These are phyloP conservation scores for Dianthus caryophyllus DNA, from an alignment of 148 eudicot genomes.

Conservation along the genomic window DNA sequence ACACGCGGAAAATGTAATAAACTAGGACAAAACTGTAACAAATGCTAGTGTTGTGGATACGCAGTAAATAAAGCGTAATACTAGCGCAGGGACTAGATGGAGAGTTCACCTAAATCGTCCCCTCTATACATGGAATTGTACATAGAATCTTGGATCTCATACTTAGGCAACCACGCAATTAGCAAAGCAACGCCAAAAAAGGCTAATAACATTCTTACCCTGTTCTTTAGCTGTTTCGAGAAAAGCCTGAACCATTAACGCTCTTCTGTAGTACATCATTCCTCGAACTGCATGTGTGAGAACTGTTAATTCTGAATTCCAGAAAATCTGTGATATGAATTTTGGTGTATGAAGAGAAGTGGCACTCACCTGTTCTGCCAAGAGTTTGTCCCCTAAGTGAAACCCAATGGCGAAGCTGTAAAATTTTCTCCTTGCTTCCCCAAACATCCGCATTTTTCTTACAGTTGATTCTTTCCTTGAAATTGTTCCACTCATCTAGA, in stretches of 20 bases:
- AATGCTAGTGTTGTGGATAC: too few species aligned
- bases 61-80: too few species aligned
- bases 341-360: not conserved
- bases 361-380: conserved; percentile 53
- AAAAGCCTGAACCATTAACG: conserved; percentile 76
- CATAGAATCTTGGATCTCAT: too few species aligned
- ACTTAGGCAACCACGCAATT: too few species aligned
- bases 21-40: too few species aligned
- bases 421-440: conserved; percentile 57
- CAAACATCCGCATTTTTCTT: conserved; percentile 45
- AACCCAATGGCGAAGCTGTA: conserved; percentile 78
- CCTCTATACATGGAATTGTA: too few species aligned
- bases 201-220: conserved; percentile 27
- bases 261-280: conserved; percentile 81
- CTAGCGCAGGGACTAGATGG: too few species aligned
- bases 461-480: conserved; percentile 55
- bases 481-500: conserved; percentile 85
- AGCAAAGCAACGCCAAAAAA: not conserved
- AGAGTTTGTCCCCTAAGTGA: conserved; percentile 82
- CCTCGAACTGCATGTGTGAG: conserved; percentile 56
- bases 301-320: not conserved
- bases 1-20: not conserved
- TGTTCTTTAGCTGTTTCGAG: conserved; percentile 60
- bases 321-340: not conserved
- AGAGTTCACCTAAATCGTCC: too few species aligned